These are phyloP conservation scores for Yamadazyma conglobata DNA, from an alignment of 1,139 yeast genomes.

Conservation along the genomic window DNA sequence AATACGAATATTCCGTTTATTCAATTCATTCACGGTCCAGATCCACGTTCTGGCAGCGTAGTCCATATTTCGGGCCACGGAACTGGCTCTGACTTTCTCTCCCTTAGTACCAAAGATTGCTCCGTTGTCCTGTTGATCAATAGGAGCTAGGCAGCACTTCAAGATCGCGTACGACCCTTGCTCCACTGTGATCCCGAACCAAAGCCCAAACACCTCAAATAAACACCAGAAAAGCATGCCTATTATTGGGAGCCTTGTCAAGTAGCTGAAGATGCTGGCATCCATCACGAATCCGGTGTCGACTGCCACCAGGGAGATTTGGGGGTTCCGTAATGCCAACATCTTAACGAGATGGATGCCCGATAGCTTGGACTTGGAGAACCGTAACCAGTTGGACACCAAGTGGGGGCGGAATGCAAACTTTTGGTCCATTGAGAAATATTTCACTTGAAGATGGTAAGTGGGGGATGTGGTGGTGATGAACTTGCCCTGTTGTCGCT, in stretches of 20 bases:
- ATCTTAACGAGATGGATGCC: constrained; percentile 72
- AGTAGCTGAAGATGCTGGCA: constrained; percentile 68
- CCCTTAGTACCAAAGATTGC: constrained; percentile 65
- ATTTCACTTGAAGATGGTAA: constrained; percentile 54
- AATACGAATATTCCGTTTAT: constrained; percentile 40
- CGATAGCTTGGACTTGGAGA: constrained; percentile 76
- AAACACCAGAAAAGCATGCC: constrained; percentile 70
- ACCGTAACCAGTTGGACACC: constrained; percentile 74
- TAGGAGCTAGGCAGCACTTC: constrained; percentile 57
- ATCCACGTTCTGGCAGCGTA: constrained; percentile 74
- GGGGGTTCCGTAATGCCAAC: constrained; percentile 64
- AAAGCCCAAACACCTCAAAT: constrained; percentile 62
- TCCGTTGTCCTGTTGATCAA: constrained; percentile 57
- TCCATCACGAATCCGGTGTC: constrained; percentile 88
- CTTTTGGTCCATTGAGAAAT: constrained; percentile 48
- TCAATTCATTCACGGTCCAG: constrained; percentile 71
- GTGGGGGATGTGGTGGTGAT: constrained; percentile 69
- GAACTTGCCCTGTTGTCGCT: constrained; percentile 51
- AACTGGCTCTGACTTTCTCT: constrained; percentile 49
- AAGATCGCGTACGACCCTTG: constrained; percentile 69
- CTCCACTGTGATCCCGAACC: constrained; percentile 69
- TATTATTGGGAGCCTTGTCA: constrained; percentile 73
- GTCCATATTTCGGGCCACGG: constrained; percentile 55
- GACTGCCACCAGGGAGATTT: constrained; percentile 60
- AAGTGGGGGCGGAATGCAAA: constrained; percentile 63